phyloP scores from a whole-genome alignment of 1,284 basidiomycete species.

The Austropuccinia psidii region DNA sequence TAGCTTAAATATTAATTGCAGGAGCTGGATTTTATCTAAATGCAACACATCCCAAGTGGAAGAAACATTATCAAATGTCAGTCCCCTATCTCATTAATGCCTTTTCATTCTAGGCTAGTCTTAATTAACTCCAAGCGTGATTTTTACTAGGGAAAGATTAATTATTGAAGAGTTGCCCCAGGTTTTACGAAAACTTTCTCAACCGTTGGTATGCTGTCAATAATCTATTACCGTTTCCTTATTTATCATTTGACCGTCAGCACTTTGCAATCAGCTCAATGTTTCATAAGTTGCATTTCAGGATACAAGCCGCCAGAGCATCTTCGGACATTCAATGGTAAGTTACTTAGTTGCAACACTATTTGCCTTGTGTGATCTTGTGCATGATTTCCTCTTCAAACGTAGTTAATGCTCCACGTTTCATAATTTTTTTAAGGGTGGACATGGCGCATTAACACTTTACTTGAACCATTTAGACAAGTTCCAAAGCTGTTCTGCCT shows the following conservation, averaged over 20 bases:
- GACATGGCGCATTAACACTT: conserved; percentile 85
- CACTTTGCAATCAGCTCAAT: not conserved
- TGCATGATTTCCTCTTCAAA: too few relatives aligned
- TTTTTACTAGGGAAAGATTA: conserved; percentile 54
- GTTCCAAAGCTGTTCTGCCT: conserved; percentile 85
- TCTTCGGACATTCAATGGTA: conserved; percentile 62
- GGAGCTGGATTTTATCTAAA: conserved; percentile 91
- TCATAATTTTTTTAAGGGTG: conserved; percentile 62
- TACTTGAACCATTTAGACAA: conserved; percentile 64
- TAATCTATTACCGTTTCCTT: too few relatives aligned
- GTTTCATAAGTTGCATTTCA: not conserved
- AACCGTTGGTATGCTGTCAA: conserved; percentile 53
- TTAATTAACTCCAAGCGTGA: not conserved
- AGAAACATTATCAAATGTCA: conserved; percentile 79
- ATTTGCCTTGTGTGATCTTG: too few relatives aligned
- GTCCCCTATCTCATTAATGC: not conserved
- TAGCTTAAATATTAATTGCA: too few relatives aligned
- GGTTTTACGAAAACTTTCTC: conserved; percentile 60
- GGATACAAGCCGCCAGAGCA: conserved; percentile 50
- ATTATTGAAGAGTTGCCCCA: conserved; percentile 72
- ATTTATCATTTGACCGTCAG: not conserved
- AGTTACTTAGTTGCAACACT: not conserved
- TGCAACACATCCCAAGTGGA: conserved; percentile 69
- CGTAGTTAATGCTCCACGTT: too few relatives aligned
- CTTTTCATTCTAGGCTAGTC: not conserved